A percentile compares a stretch with the other conserved stretches of the same genome.
phyloP scores from a whole-genome alignment of 768 basidiomycete genomes.

The Rhodotorula sphaerocarpa region DNA sequence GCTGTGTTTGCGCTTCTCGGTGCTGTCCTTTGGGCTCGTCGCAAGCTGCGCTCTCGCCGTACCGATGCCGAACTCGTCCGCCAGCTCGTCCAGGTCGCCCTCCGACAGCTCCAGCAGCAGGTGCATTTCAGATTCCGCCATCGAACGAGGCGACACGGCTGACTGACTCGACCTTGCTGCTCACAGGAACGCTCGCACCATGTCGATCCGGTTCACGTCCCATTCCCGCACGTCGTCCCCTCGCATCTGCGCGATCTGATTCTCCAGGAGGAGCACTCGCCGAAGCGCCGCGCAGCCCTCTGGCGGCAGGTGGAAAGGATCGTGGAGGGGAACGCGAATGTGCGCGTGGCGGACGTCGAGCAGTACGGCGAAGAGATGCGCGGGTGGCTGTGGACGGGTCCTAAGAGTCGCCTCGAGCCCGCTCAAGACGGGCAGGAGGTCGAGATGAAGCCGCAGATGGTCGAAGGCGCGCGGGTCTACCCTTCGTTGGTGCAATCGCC shows the following conservation, averaged over 20 bases:
- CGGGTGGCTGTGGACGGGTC: slow-evolving; percentile 84
- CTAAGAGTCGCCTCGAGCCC: background rate
- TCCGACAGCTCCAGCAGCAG: slow-evolving; percentile 31
- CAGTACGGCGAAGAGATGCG: slow-evolving; percentile 76
- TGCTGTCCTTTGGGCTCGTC: background rate
- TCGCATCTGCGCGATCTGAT: slow-evolving; percentile 80
- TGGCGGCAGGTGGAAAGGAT: slow-evolving; percentile 77
- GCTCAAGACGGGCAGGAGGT: background rate
- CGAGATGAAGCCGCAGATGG: slow-evolving; percentile 1
- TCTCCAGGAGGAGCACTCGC: slow-evolving; percentile 70
- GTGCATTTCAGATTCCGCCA: too few relatives aligned
- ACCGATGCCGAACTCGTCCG: slow-evolving; percentile 28
- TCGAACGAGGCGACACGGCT: too few relatives aligned
- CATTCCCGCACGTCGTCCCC: slow-evolving; percentile 71
- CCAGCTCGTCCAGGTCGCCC: slow-evolving; percentile 35
- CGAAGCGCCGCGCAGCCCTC: slow-evolving; percentile 53
- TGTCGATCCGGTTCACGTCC: slow-evolving; percentile 65
- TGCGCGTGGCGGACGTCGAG: slow-evolving; percentile 74
- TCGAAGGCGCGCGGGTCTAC: background rate
- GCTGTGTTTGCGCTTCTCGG: background rate
- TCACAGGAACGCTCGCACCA: slow-evolving; percentile 69
- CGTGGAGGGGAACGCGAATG: slow-evolving; percentile 85
- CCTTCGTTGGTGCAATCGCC: background rate
- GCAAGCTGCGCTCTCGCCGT: slow-evolving; percentile 9
- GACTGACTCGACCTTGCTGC: too few relatives aligned